Base-by-base conservation (phyloP, 1,139 yeast species). In the Candida sp. region DNA sequence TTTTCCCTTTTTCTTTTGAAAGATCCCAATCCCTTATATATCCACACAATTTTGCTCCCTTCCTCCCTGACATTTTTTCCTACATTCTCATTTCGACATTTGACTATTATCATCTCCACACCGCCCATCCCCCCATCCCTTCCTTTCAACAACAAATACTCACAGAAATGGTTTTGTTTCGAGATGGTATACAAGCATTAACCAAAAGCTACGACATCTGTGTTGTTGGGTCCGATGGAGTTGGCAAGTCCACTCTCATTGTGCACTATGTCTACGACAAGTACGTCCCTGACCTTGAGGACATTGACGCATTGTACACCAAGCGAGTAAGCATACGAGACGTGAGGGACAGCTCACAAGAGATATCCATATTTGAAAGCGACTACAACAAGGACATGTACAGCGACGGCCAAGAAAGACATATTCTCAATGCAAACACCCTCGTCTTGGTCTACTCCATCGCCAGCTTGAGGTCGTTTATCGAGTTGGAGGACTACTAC, bases 401-500 rank as follows among this genome's bases (percentile, higher is more conserved):
- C 53, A 58, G 68, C 32, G 58, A 68, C 1, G 62, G 69, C 5
- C 63, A 70, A 42, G 58, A 60, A 33, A 54, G 57, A 42, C 77
- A 73, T 48, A 57, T 75, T 6, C 41, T 55, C 12, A 74, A 73
- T 50, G 68, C 76, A 8, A 57, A 59, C 3, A 60, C 72, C 7
- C 57, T 75, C 33, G 53, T 75, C 4, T 65, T 75, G 12, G 67
- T 67, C 1, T 77, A 71, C 56, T 57, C 77, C 30, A 63, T 75
- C 3, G 63, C 58, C 38, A 62, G 65, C 50, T 51, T 58, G 8
- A 62, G 58, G 4, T 67, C 76, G 2, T 73, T 73, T 46, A 59
- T 62, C 12, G 65, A 60, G 3, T 47, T 73, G 5, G 69, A 69
- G 40, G 76, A 73, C 28, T 48, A 63, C 27, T 61, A 57, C 39